phyloP scores from a whole-genome alignment of 2,329 filamentous ascomycete genomes.

The Fusarium agapanthi region DNA sequence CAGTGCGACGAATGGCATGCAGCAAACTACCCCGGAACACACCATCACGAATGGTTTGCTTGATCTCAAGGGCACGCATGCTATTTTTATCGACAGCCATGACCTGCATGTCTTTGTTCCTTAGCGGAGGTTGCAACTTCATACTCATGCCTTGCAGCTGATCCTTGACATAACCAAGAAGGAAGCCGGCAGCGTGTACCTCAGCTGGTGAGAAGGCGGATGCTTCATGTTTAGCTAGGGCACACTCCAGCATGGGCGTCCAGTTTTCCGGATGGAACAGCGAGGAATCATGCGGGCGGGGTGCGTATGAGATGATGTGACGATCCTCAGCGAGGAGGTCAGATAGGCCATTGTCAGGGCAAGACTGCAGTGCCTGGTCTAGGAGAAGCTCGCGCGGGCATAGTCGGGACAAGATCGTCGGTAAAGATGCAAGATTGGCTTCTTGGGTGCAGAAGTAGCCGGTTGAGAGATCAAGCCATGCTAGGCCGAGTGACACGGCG shows the following conservation, averaged over 20 bases:
- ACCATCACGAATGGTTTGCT: conserved; percentile 84
- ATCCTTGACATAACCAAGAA: conserved; percentile 86
- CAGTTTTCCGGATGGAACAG: conserved; percentile 69
- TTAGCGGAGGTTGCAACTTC: conserved; percentile 83
- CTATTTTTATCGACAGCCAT: conserved; percentile 95
- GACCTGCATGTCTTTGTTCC: conserved; percentile 76
- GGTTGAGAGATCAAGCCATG: conserved; percentile 95
- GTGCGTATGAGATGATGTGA: conserved; percentile 78
- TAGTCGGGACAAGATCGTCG: conserved; percentile 85
- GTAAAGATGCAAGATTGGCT: conserved; percentile 73
- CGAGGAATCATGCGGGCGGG: conserved; percentile 59
- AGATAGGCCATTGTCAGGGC: conserved; percentile 69
- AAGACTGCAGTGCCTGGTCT: conserved; percentile 67
- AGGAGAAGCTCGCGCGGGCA: conserved; percentile 86
- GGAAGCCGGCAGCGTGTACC: conserved; percentile 76
- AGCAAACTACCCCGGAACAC: conserved; percentile 83
- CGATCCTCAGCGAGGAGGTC: conserved; percentile 77
- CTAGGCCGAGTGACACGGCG: conserved; percentile 70
- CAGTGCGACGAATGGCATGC: conserved; percentile 87
- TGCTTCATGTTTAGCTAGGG: conserved; percentile 63
- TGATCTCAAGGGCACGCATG: conserved; percentile 87
- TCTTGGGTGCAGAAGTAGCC: conserved; percentile 91
- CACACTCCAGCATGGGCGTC: conserved; percentile 79
- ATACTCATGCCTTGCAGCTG: conserved; percentile 80
- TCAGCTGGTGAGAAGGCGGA: conserved; percentile 73